phyloP scores from a whole-genome alignment of 306 rosid genomes.

The Medicago truncatula region MtrunA17r5.0-ANR NC_053045.1:51891001-51891500 shows the following conservation, averaged over 20 bases:
- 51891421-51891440: slow-evolving; percentile 33
- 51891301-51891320: slow-evolving; percentile 21
- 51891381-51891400: slow-evolving; percentile 5
- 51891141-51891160: not conserved
- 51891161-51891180: slow-evolving; percentile 29
- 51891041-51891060: slow-evolving; percentile 65
- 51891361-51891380: slow-evolving; percentile 16
- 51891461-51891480: slow-evolving; percentile 33
- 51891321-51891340: slow-evolving; percentile 32
- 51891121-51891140: slow-evolving; percentile 18
- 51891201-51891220: slow-evolving; percentile 17
- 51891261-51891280: slow-evolving; percentile 27
- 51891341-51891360: slow-evolving; percentile 14
- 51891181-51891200: slow-evolving; percentile 29
- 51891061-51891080: slow-evolving; percentile 48
- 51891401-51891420: slow-evolving; percentile 26
- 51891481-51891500: slow-evolving; percentile 32
- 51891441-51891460: slow-evolving; percentile 34
- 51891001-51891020: slow-evolving; percentile 56
- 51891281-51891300: slow-evolving; percentile 28
- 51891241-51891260: slow-evolving; percentile 14
- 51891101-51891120: slow-evolving; percentile 39
- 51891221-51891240: slow-evolving; percentile 17
- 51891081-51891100: slow-evolving; percentile 48
- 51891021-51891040: slow-evolving; percentile 59